Conservation (phyloP, 2,329 filamentous ascomycete species). For the Colletotrichum sp. region DNA sequence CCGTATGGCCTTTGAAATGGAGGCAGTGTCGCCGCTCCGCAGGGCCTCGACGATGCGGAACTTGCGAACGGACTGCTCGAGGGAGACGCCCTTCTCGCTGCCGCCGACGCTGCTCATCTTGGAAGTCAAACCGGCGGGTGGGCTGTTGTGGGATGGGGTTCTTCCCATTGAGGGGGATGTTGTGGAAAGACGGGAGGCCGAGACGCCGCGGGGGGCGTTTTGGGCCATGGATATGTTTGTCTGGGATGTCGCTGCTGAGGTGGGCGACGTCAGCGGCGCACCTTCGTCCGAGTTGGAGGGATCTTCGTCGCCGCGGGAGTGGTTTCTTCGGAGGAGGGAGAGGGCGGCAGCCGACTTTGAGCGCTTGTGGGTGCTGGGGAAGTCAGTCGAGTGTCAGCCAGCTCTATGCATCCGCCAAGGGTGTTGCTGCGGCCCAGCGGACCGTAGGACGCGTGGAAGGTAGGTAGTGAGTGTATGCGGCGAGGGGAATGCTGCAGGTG, state of each 20-base stretch:
- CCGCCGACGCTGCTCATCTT: conserved; percentile 21
- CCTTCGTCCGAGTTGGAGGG: conserved; percentile 54
- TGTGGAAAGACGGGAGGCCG: conserved; percentile 49
- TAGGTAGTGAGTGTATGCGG: neutral
- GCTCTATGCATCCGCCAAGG: neutral
- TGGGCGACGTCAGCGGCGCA: conserved; percentile 36
- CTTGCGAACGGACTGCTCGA: conserved; percentile 93
- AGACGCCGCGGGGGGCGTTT: conserved; percentile 45
- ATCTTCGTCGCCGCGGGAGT: conserved; percentile 57
- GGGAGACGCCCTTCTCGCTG: conserved; percentile 56
- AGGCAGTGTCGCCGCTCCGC: conserved; percentile 86
- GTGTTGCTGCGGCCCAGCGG: neutral
- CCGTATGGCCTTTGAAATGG: conserved; percentile 85
- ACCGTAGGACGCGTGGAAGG: neutral
- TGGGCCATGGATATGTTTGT: conserved; percentile 40
- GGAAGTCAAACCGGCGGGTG: conserved; percentile 14
- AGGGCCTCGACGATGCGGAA: conserved; percentile 95
- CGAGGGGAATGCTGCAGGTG: neutral
- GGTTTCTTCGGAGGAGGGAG: conserved; percentile 59
- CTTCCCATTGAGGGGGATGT: conserved; percentile 45
- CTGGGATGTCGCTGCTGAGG: conserved; percentile 35
- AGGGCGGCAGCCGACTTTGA: conserved; percentile 59
- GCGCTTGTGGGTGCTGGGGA: conserved; percentile 51
- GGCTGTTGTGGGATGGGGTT: conserved; percentile 39
- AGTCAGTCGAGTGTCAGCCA: conserved; percentile 16